Evolutionary conservation across 306 rosid genomes (phyloP).

Genomic region (Vigna radiata): DNA sequence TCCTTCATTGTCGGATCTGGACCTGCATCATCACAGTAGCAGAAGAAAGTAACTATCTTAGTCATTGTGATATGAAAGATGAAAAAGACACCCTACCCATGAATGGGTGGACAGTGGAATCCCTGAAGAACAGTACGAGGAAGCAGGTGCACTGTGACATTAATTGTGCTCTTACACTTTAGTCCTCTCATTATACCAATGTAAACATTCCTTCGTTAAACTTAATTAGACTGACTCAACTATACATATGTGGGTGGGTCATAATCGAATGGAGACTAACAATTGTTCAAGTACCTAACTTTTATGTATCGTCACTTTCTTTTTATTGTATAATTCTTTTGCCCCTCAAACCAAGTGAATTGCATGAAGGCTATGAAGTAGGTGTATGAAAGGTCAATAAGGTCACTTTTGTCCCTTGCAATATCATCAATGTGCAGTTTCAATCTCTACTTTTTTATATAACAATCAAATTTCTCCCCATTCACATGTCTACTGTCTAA

Average conservation of each 20-base stretch:
- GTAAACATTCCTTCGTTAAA: conserved; percentile 20
- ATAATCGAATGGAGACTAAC: neutral
- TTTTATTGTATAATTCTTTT: neutral
- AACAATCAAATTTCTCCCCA: neutral
- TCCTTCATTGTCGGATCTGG: conserved; percentile 18
- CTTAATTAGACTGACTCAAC: conserved; percentile 3
- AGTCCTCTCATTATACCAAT: neutral
- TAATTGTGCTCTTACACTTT: conserved; percentile 10
- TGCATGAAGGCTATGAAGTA: conserved; percentile 5
- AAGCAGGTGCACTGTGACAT: conserved; percentile 18
- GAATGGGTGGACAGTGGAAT: conserved; percentile 35
- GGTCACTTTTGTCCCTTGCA: neutral
- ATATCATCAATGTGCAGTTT: neutral
- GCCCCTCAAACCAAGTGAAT: neutral
- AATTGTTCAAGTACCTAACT: neutral
- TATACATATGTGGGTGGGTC: neutral
- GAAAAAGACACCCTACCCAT: conserved; percentile 51
- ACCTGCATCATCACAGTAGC: conserved; percentile 36
- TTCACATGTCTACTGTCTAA: neutral
- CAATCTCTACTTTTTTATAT: neutral
- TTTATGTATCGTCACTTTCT: neutral
- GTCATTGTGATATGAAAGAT: conserved; percentile 5
- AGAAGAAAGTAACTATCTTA: conserved; percentile 21
- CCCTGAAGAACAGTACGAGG: conserved; percentile 32
- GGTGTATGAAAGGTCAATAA: neutral